These are phyloP conservation scores for Geotrichum bryndzae DNA, from an alignment of 1,139 yeast species.

Conservation along the genomic window DNA sequence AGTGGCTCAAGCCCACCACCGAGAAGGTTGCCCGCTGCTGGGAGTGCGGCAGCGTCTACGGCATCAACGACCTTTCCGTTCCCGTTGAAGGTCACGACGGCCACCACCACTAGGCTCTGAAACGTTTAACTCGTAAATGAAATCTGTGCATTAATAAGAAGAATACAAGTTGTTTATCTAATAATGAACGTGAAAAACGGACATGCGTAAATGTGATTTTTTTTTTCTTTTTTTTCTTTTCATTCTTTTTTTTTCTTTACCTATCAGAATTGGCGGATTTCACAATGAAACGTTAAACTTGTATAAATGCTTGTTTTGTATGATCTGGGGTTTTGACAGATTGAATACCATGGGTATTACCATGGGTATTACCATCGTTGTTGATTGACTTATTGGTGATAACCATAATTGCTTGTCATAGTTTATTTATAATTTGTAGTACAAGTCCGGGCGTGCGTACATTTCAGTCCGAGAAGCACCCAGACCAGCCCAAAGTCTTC, in stretches of 20 bases:
- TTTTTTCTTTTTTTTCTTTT: neutral
- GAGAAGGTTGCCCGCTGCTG: slow-evolving; percentile 90
- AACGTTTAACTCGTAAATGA: neutral
- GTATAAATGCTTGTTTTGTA: neutral
- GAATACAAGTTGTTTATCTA: neutral
- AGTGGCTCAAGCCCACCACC: slow-evolving; percentile 90
- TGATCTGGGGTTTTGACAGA: too few species aligned
- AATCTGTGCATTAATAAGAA: neutral
- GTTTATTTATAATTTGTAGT: neutral
- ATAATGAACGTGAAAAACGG: neutral
- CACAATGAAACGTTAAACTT: neutral
- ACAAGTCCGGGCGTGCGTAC: neutral
- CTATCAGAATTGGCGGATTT: neutral
- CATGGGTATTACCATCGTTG: too few species aligned
- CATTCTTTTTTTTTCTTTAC: neutral
- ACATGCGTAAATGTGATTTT: neutral
- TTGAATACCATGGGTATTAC: too few species aligned
- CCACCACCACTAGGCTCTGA: slow-evolving; percentile 28
- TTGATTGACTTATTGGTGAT: too few species aligned
- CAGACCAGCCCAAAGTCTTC: neutral
- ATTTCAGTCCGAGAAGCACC: neutral
- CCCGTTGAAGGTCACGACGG: slow-evolving; percentile 55
- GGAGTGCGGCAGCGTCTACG: slow-evolving; percentile 97
- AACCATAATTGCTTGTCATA: neutral
- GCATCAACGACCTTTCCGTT: slow-evolving; percentile 83